These are phyloP conservation scores for Annona squamosa DNA, from an alignment of 164 flowering plant genomes.

Conservation along the genomic window DNA sequence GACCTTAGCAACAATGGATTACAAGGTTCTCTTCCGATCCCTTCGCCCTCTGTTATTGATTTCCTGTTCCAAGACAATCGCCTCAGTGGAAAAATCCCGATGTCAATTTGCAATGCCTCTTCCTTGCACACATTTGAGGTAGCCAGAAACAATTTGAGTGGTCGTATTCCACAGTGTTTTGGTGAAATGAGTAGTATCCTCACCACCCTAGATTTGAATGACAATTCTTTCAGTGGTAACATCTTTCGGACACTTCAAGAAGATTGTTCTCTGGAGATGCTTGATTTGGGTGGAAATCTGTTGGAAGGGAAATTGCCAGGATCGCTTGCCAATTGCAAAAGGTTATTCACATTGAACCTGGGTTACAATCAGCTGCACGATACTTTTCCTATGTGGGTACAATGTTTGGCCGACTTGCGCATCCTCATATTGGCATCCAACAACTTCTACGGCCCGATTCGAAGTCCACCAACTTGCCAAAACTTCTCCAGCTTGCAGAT, in stretches of 20 bases:
- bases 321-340: background rate
- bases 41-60: background rate
- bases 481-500: background rate
- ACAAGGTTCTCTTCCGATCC: too few relatives aligned
- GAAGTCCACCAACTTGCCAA: background rate
- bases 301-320: background rate
- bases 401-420: background rate
- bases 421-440: background rate
- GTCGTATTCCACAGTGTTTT: background rate
- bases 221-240: background rate
- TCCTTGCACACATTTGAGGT: background rate
- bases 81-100: background rate
- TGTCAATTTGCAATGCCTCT: background rate
- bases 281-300: background rate
- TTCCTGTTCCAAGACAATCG: background rate
- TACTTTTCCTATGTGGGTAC: conserved; percentile 4
- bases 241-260: background rate
- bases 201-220: background rate
- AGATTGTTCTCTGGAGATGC: background rate
- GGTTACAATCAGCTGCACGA: conserved; percentile 1
- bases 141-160: background rate
- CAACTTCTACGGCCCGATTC: background rate
- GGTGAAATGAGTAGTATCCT: background rate
- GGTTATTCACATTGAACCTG: background rate
- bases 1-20: too few relatives aligned